Conservation (phyloP, 768 basidiomycete species). For the Leccinum broughii region DNA sequence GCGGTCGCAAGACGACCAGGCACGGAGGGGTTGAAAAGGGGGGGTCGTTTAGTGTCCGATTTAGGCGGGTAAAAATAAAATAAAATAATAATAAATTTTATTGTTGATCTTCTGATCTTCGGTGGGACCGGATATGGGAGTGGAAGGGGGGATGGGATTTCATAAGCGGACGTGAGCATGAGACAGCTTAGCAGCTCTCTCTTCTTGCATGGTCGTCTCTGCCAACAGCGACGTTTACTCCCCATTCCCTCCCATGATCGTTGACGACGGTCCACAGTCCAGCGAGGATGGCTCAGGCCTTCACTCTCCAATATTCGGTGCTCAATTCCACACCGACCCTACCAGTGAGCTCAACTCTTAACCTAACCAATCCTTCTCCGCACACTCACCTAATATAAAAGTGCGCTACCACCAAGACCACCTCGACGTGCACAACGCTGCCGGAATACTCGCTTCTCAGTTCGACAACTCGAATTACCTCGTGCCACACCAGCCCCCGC, state of each 20-base stretch:
- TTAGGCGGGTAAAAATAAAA: constrained; percentile 24
- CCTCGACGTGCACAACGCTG: constrained; percentile 48
- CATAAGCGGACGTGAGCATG: constrained; percentile 46
- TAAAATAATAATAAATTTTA: background rate
- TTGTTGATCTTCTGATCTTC: constrained; percentile 36
- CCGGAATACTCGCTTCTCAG: constrained; percentile 49
- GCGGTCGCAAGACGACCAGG: constrained; percentile 30
- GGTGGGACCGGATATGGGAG: constrained; percentile 27
- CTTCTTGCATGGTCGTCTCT: constrained; percentile 56
- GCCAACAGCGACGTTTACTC: constrained; percentile 55
- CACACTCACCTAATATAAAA: constrained; percentile 57
- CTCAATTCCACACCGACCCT: constrained; percentile 49
- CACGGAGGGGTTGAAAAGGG: constrained; percentile 28
- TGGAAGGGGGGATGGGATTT: constrained; percentile 27
- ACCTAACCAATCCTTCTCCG: constrained; percentile 48
- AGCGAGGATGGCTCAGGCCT: constrained; percentile 77
- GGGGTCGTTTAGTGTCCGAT: constrained; percentile 25
- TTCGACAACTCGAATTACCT: constrained; percentile 47
- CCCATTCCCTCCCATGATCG: constrained; percentile 53
- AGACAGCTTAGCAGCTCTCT: constrained; percentile 28
- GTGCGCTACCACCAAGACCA: constrained; percentile 61
- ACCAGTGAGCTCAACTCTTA: constrained; percentile 36
- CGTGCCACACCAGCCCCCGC: constrained; percentile 16
- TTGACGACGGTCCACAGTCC: constrained; percentile 68
- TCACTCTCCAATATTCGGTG: constrained; percentile 67